A percentile compares a stretch with the other conserved stretches of the same genome.
phyloP scores from a whole-genome alignment of 192 early-diverging fungal genomes.

The Backusella psychrophila region DNA sequence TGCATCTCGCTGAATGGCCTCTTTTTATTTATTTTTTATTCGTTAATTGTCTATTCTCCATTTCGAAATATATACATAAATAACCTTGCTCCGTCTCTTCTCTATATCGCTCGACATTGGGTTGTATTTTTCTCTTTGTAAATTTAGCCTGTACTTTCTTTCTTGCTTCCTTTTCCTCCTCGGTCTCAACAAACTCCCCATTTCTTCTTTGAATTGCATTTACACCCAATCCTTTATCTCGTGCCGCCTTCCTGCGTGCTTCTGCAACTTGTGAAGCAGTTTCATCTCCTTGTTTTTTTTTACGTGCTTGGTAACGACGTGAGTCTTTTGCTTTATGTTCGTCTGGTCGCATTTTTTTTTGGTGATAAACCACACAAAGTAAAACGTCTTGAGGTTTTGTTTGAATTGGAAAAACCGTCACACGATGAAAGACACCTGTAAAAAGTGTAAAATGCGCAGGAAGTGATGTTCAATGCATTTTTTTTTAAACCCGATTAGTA shows the following conservation, averaged over 20 bases:
- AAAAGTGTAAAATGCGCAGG: too few species aligned
- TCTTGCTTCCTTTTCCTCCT: background rate
- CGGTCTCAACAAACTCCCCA: slow-evolving; percentile 10
- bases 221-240: slow-evolving; percentile 18
- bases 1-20: slow-evolving; percentile 18
- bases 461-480: too few species aligned
- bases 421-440: too few species aligned
- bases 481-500: too few species aligned
- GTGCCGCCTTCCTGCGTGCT: slow-evolving; percentile 10
- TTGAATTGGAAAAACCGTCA: too few species aligned
- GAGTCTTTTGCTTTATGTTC: slow-evolving; percentile 36
- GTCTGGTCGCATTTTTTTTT: slow-evolving; percentile 30
- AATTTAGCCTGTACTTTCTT: slow-evolving; percentile 6
- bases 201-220: slow-evolving; percentile 31
- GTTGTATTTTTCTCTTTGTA: slow-evolving; percentile 20
- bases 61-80: background rate
- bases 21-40: slow-evolving; percentile 9
- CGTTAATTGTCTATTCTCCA: background rate
- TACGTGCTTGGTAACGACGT: slow-evolving; percentile 25
- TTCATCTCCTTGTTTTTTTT: slow-evolving; percentile 26
- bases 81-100: slow-evolving; percentile 27
- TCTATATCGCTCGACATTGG: slow-evolving; percentile 29
- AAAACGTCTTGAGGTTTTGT: background rate
- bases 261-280: slow-evolving; percentile 20
- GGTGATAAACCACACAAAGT: background rate